Conservation (phyloP, 1,139 yeast genomes). For the Diutina ranongensis region DNA sequence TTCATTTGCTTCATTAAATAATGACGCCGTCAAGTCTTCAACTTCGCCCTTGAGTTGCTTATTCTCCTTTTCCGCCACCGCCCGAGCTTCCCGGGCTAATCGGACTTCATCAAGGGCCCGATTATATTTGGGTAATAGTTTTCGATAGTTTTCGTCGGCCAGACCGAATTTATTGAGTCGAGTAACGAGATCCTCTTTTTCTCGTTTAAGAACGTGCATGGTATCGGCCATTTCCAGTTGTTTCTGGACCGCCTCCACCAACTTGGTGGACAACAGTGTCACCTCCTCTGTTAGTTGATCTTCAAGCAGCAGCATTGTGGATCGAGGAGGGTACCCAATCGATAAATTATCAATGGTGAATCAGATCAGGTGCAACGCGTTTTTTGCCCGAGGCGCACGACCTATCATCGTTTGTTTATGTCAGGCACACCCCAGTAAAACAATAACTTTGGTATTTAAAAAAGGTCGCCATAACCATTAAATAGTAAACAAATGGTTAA, state of each 20-base stretch:
- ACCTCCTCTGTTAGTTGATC: slow-evolving; percentile 25
- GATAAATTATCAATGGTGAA: no score
- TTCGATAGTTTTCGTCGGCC: slow-evolving; percentile 9
- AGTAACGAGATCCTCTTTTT: not conserved
- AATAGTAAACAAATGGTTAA: no score
- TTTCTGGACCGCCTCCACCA: slow-evolving; percentile 49
- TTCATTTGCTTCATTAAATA: slow-evolving; percentile 70
- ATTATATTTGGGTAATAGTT: slow-evolving; percentile 15
- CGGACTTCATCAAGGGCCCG: slow-evolving; percentile 17
- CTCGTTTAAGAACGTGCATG: slow-evolving; percentile 18
- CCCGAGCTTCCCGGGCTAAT: slow-evolving; percentile 22
- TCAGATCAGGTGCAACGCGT: not conserved
- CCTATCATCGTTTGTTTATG: not conserved
- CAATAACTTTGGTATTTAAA: not conserved
- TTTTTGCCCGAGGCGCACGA: not conserved
- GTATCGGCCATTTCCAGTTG: slow-evolving; percentile 43
- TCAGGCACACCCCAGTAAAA: not conserved
- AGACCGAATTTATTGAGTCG: not conserved
- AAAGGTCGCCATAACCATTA: no score
- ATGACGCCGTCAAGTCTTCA: slow-evolving; percentile 63
- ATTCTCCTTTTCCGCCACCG: slow-evolving; percentile 48
- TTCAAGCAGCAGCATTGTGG: not conserved
- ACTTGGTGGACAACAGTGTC: slow-evolving; percentile 44
- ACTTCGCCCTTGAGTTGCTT: slow-evolving; percentile 54
- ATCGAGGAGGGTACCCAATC: not conserved